Conservation (phyloP, 768 basidiomycete genomes). For the Suillus plorans region DNA sequence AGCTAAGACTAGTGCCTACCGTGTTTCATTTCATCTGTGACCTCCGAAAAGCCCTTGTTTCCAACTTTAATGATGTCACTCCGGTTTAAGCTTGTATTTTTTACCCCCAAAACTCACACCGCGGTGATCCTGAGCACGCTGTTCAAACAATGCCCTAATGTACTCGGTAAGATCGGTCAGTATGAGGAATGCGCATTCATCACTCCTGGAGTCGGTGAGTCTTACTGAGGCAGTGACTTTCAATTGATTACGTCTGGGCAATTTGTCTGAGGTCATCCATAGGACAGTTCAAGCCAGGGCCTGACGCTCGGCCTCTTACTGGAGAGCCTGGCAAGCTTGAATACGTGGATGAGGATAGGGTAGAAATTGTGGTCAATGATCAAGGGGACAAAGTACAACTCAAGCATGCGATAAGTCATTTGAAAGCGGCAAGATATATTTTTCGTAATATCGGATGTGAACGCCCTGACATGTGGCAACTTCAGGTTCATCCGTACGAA, state of each 20-base stretch:
- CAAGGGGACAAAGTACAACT: conserved; percentile 36
- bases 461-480: not conserved
- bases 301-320: conserved; percentile 44
- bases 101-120: conserved; percentile 44
- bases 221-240: not conserved
- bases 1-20: not conserved
- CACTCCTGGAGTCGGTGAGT: conserved; percentile 50
- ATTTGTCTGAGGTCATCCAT: not conserved
- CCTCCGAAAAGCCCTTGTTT: conserved; percentile 11
- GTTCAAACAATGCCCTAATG: conserved; percentile 44
- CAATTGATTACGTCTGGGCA: not conserved
- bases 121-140: conserved; percentile 41
- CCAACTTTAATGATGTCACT: conserved; percentile 15
- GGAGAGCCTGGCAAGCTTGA: conserved; percentile 44
- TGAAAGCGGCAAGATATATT: conserved; percentile 42
- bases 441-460: conserved; percentile 2
- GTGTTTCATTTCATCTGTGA: not conserved
- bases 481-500: conserved; percentile 55
- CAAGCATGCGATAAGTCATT: conserved; percentile 38
- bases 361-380: conserved; percentile 50
- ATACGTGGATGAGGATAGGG: conserved; percentile 51
- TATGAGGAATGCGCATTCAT: conserved; percentile 58
- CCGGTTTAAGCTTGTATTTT: conserved; percentile 55
- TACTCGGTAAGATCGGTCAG: conserved; percentile 51
- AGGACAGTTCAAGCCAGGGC: conserved; percentile 48